A percentile compares a stretch with the other conserved stretches of the same genome.
Evolutionary conservation across 768 basidiomycete species (phyloP).

Genomic region (Rhodotorula graminis): DNA sequence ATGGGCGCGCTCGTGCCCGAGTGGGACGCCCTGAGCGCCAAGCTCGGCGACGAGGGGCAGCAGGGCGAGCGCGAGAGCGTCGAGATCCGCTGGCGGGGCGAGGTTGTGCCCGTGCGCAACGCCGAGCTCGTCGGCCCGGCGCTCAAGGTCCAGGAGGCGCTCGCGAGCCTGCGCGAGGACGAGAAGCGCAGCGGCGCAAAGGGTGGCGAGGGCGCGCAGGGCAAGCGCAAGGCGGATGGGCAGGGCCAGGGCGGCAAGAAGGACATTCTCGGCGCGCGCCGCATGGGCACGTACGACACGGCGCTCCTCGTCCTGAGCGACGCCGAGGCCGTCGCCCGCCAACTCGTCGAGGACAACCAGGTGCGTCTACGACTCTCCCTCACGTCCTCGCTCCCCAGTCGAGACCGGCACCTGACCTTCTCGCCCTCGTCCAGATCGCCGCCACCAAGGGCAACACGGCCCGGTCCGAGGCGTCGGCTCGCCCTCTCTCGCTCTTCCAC

Average conservation of each 20-base stretch:
- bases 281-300: constrained; percentile 80
- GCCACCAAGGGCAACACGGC: constrained; percentile 41
- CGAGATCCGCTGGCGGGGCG: constrained; percentile 60
- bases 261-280: constrained; percentile 52
- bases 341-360: constrained; percentile 76
- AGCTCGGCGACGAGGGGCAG: constrained; percentile 47
- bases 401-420: neutral
- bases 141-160: constrained; percentile 72
- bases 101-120: constrained; percentile 76
- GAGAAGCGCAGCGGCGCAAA: constrained; percentile 14
- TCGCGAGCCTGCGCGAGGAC: constrained; percentile 54
- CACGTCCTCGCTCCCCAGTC: too few species aligned
- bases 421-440: constrained; percentile 22
- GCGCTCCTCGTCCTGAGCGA: constrained; percentile 80
- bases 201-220: constrained; percentile 9
- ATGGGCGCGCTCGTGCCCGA: constrained; percentile 61
- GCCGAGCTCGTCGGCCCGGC: constrained; percentile 85
- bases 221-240: constrained; percentile 43
- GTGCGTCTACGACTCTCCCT: constrained; percentile 4
- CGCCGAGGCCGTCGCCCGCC: constrained; percentile 76
- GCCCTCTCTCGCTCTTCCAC: constrained; percentile 67
- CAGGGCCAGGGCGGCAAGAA: constrained; percentile 42
- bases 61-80: constrained; percentile 42
- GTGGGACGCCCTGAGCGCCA: constrained; percentile 51
- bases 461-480: constrained; percentile 37